A percentile compares a stretch with the other conserved stretches of the same genome.
These are phyloP conservation scores for Macrolepiota dolichaula DNA, from an alignment of 768 basidiomycete genomes.

Conservation along the genomic window DNA sequence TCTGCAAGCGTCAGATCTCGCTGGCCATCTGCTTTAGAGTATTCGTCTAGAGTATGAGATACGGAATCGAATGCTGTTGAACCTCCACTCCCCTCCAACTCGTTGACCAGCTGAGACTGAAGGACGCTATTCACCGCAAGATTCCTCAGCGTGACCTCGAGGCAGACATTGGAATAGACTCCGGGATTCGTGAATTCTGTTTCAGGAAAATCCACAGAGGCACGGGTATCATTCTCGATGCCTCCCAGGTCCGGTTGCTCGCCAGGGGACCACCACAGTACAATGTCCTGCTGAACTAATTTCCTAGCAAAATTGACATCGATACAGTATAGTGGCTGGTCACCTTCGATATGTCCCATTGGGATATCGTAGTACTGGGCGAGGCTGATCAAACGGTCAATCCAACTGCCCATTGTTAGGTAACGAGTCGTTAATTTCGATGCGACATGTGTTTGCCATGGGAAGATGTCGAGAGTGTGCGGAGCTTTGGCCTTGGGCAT, in stretches of 20 bases:
- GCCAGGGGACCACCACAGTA: conserved; percentile 95
- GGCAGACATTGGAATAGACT: conserved; percentile 88
- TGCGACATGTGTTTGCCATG: conserved; percentile 84
- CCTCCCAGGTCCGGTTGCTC: conserved; percentile 92
- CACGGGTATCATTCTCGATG: conserved; percentile 79
- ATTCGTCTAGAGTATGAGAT: conserved; percentile 88
- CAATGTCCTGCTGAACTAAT: conserved; percentile 80
- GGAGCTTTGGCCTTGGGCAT: conserved; percentile 77
- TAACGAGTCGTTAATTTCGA: conserved; percentile 85
- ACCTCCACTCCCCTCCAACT: conserved; percentile 94
- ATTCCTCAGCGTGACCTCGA: conserved; percentile 87
- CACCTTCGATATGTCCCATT: conserved; percentile 87
- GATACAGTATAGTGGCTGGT: conserved; percentile 82
- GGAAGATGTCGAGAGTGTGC: conserved; percentile 79
- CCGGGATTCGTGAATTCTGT: conserved; percentile 86
- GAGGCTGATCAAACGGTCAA: conserved; percentile 74
- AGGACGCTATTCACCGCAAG: conserved; percentile 92
- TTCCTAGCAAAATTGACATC: conserved; percentile 91
- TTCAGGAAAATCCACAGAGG: conserved; percentile 72
- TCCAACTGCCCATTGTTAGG: conserved; percentile 71
- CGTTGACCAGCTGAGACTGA: conserved; percentile 93
- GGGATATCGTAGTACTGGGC: conserved; percentile 93
- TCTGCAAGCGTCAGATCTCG: conserved; percentile 85
- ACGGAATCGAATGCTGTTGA: conserved; percentile 92
- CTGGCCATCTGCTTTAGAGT: conserved; percentile 65